phyloP scores from a whole-genome alignment of 768 basidiomycete genomes.

The Auricularia sp. region DNA sequence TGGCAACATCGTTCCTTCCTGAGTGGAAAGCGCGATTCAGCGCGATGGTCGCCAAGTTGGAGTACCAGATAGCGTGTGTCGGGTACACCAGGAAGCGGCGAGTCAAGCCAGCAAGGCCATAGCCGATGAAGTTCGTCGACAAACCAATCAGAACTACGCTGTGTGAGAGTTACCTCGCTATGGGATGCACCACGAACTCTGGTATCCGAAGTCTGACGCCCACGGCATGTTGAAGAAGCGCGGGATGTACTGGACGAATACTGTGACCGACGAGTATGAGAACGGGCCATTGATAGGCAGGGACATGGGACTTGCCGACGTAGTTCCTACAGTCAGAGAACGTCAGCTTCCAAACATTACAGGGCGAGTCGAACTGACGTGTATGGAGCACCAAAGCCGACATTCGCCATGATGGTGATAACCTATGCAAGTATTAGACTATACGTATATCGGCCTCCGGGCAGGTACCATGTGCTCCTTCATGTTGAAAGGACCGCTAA shows the following conservation, averaged over 20 bases:
- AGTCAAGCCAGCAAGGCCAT: conserved; percentile 15
- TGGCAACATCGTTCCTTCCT: conserved; percentile 13
- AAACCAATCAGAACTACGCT: conserved; percentile 5
- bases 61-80: conserved; percentile 18
- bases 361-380: conserved; percentile 3
- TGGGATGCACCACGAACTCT: conserved; percentile 9
- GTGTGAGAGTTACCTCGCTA: neutral
- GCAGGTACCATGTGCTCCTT: conserved; percentile 17
- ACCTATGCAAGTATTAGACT: conserved; percentile 7
- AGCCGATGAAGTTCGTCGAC: conserved; percentile 15
- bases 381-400: conserved; percentile 18
- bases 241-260: conserved; percentile 15
- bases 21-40: conserved; percentile 16
- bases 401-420: conserved; percentile 25
- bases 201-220: conserved; percentile 14
- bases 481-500: conserved; percentile 16
- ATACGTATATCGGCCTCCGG: neutral
- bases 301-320: conserved; percentile 6
- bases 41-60: conserved; percentile 19
- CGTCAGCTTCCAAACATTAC: too few species aligned
- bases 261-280: too few species aligned
- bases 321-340: conserved; percentile 5
- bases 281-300: too few species aligned
- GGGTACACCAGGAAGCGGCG: conserved; percentile 17
- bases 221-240: conserved; percentile 22